Percentiles rank a stretch among this genome's conserved stretches.
Conservation (phyloP, 179 eudicot genomes). For the Amaranthus tricolor region DNA sequence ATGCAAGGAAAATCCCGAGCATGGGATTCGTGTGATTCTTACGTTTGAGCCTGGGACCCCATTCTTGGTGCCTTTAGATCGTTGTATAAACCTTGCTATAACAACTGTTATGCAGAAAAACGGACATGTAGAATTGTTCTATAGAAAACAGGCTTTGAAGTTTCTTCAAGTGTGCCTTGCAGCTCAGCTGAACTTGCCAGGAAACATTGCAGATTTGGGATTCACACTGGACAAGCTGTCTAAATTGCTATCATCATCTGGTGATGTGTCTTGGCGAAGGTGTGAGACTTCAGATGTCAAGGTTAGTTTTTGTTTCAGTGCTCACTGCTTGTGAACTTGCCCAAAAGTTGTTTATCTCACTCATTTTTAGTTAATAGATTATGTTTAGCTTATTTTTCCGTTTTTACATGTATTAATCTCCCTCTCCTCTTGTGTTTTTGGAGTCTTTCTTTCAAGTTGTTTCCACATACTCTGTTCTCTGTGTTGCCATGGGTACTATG, state of each 20-base stretch:
- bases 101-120: conserved; percentile 84
- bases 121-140: conserved; percentile 74
- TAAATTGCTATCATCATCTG: conserved; percentile 56
- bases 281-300: conserved; percentile 76
- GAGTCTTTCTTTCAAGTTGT: background rate
- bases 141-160: conserved; percentile 86
- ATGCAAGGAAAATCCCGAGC: conserved; percentile 99
- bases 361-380: background rate
- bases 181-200: conserved; percentile 92
- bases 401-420: background rate
- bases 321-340: background rate
- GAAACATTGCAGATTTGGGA: conserved; percentile 62
- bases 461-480: background rate
- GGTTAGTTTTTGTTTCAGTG: conserved; percentile 41
- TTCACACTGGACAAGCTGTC: conserved; percentile 57
- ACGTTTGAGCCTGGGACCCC: conserved; percentile 98
- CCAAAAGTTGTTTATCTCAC: background rate
- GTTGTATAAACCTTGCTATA: conserved; percentile 92
- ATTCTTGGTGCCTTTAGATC: conserved; percentile 95
- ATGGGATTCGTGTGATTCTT: conserved; percentile 95
- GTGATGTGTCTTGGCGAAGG: conserved; percentile 71
- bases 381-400: background rate
- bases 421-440: background rate
- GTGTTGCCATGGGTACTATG: background rate
- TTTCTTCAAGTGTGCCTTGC: conserved; percentile 87